Base-by-base conservation (phyloP, 2,329 filamentous ascomycete genomes). In the Monosporascus sp. region DNA sequence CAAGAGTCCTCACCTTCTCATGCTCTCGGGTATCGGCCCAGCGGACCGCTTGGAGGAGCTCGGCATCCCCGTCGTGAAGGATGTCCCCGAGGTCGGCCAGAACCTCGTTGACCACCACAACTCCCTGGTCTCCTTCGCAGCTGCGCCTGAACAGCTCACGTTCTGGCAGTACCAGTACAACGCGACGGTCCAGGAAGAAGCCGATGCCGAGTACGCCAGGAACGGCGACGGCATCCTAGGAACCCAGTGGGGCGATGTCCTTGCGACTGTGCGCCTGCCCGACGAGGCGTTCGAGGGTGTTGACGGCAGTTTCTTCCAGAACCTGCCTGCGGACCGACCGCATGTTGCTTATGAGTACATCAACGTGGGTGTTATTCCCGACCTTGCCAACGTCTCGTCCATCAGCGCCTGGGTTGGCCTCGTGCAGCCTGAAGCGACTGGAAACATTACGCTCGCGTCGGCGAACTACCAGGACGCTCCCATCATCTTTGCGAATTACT, bases 381-480 rank as follows among this genome's bases (percentile, higher is more conserved):
- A 79, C 56, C 70, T 76, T 0, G 72, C 51, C 4, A 47, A 52
- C 46, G 35, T 50, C 37, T 55, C 52, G 45, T 66, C 69, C 6
- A 78, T 79, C 20, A 75, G 73, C 0, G 77, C 43, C 3, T 58
- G 53, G 46, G 52, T 55, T 1, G 60, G 58, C 3, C 53, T 62
- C 18, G 52, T 60, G 9, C 60, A 62, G 50, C 60, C 60, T 3
- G 60, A 62, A 45, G 52, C 53, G 3, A 38, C 54, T 3, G 60
- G 60, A 2, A 48, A 38, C 15, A 43, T 84, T 14, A 73, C 64
- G 1, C 72, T 83, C 4, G 69, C 67, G 37, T 81, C 78, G 0
- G 65, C 74, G 0, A 72, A 81, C 61, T 80, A 78, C 1, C 74
- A 74, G 8, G 79, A 81, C 48, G 70, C 74, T 5, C 80, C 80